Base-by-base conservation (phyloP, 305 asterid genomes). In the Caryopteris hybrid region DNA sequence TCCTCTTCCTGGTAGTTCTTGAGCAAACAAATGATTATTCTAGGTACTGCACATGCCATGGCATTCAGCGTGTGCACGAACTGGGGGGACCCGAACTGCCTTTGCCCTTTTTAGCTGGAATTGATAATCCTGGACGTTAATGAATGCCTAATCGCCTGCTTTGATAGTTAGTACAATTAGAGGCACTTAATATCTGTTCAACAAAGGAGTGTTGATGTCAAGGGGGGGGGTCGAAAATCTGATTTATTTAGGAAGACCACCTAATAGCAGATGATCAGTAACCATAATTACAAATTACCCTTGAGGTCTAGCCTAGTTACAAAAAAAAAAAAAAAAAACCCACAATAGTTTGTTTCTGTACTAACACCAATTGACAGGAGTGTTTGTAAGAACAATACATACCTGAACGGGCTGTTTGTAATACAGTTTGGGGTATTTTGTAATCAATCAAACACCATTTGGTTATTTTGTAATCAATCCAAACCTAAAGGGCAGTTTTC, bases 1-100 rank as follows among this genome's bases (percentile, higher is more conserved):
- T 94, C 96, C 74, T 94, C 97, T 77, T 94, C 96, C 77, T 94
- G 98, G 79, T 83, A 89, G 70, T 91, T 94, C 74, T 94, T 98
- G 21, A 94, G 96, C 89, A 94, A 76, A 82, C 92, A 89, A 0
- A 94, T 75, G 22, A 94, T 85, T 98, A 94, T 94, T 63, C 98
- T 76, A 0, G 99, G 99, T 75, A 94, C 89, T 3, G 98, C 99
- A 68, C 99, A 94, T 0, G 98, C 96, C 54, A 98, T 94, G 22
- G 98, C 99, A 42, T 94, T 94, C 22, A 94, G 81, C 8, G 96
- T 91, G 85, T 94, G 99, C 56, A 94, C 91, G 18, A 94, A 94
- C 80, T 83, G 93, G 5, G 96, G 12, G 91, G 61, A 38, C 70
- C 69, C n/a, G 75, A 55, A 62, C 60, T 75, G 29, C 89, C 83